Conservation (phyloP, 768 basidiomycete species). For the Lactifluus piperatus region DNA sequence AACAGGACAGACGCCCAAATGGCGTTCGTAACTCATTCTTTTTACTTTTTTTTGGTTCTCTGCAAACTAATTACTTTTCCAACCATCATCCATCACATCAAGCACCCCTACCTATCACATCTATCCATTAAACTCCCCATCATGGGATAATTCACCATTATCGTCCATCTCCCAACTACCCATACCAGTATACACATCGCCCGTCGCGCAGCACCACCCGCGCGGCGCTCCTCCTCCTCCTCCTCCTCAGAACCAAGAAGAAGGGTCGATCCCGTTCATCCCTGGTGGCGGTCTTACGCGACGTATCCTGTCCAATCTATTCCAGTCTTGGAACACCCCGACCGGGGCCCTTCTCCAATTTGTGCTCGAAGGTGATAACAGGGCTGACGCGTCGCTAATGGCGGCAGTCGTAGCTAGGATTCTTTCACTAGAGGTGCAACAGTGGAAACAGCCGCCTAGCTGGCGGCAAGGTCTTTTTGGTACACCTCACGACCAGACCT, state of each 20-base stretch:
- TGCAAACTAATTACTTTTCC: too few species aligned
- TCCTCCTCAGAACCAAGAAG: too few species aligned
- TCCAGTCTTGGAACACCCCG: slow-evolving; percentile 41
- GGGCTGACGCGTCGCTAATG: slow-evolving; percentile 56
- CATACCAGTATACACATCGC: slow-evolving; percentile 47
- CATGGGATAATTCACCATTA: slow-evolving; percentile 38
- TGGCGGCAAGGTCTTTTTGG: slow-evolving; percentile 63
- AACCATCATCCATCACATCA: too few species aligned
- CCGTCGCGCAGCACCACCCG: slow-evolving; percentile 31
- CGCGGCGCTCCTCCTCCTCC: slow-evolving; percentile 19
- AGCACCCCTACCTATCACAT: slow-evolving; percentile 65
- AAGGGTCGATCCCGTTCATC: slow-evolving; percentile 52
- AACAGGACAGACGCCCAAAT: slow-evolving; percentile 73
- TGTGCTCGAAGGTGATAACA: slow-evolving; percentile 77
- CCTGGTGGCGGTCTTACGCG: slow-evolving; percentile 71
- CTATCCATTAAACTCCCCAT: slow-evolving; percentile 34
- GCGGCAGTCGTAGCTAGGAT: slow-evolving; percentile 46
- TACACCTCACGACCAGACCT: slow-evolving; percentile 59
- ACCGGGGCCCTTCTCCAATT: slow-evolving; percentile 60
- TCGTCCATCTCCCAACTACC: slow-evolving; percentile 37
- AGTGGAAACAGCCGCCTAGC: slow-evolving; percentile 58
- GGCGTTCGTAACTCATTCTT: slow-evolving; percentile 37
- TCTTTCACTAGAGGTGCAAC: slow-evolving; percentile 30
- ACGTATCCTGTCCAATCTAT: slow-evolving; percentile 44
- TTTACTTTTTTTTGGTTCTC: not conserved